Percentiles rank a stretch among this genome's conserved stretches.
Evolutionary conservation across 331 rosid species (phyloP).

Genomic region (Malus hybrid): DNA sequence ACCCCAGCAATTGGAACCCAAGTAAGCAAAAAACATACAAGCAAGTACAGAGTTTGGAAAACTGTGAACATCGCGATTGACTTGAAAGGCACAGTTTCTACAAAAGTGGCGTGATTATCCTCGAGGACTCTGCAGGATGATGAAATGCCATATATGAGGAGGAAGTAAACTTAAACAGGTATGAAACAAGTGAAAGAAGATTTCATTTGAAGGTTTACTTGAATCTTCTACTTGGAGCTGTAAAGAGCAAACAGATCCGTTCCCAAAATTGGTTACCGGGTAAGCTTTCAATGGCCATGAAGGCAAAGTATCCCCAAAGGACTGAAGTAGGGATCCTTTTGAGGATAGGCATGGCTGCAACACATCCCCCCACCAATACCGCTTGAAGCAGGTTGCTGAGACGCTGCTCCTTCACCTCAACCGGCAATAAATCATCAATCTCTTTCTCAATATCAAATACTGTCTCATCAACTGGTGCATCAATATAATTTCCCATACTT

Average conservation of each 20-base stretch:
- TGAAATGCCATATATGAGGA: constrained; percentile 1
- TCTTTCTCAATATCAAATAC: constrained; percentile 87
- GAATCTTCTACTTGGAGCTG: constrained; percentile 94
- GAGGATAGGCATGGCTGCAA: constrained; percentile 96
- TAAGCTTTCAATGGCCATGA: constrained; percentile 97
- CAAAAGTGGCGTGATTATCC: constrained; percentile 89
- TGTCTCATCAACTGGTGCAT: constrained; percentile 85
- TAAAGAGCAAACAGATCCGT: constrained; percentile 80
- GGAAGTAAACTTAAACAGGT: not conserved
- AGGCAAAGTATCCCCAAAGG: constrained; percentile 98
- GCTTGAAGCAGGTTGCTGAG: constrained; percentile 86
- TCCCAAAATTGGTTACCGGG: constrained; percentile 99
- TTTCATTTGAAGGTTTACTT: constrained; percentile 40
- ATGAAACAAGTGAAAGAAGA: not conserved
- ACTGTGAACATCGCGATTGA: constrained; percentile 65
- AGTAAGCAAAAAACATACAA: constrained; percentile 83
- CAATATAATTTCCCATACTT: constrained; percentile 58
- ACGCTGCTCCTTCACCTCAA: constrained; percentile 97
- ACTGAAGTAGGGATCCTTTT: constrained; percentile 95
- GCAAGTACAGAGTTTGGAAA: constrained; percentile 80
- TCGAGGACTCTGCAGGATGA: constrained; percentile 76
- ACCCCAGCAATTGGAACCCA: constrained; percentile 98
- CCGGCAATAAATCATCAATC: constrained; percentile 87
- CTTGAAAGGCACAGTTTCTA: constrained; percentile 94
- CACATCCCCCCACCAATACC: constrained; percentile 84